Conservation (phyloP, 2,329 filamentous ascomycete genomes). For the Akanthomyces dipterigenus region DNA sequence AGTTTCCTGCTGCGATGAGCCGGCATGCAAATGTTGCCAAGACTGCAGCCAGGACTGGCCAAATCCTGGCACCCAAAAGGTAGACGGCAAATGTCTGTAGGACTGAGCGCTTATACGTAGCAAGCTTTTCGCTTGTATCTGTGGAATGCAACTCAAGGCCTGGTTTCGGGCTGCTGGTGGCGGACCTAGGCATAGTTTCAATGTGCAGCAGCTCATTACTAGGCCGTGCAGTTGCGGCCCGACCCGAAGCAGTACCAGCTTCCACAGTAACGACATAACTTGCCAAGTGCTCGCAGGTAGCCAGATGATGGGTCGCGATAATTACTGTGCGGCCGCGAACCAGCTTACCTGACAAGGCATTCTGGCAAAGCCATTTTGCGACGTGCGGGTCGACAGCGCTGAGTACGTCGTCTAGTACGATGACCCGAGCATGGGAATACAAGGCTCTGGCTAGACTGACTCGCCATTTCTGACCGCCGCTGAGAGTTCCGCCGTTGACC, state of each 20-base stretch:
- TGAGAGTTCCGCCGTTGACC: slow-evolving; percentile 68
- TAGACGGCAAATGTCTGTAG: background rate
- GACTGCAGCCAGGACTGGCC: background rate
- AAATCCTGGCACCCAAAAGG: background rate
- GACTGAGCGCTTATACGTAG: background rate
- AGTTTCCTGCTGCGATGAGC: slow-evolving; percentile 1
- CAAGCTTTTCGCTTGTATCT: background rate
- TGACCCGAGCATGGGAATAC: slow-evolving; percentile 62
- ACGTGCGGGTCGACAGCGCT: slow-evolving; percentile 63
- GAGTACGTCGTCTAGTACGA: slow-evolving; percentile 70
- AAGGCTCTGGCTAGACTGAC: slow-evolving; percentile 66
- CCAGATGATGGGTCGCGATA: slow-evolving; percentile 13
- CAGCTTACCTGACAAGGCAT: slow-evolving; percentile 9
- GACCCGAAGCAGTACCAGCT: background rate
- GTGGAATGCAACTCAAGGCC: background rate
- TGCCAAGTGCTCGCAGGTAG: background rate
- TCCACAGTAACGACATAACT: slow-evolving; percentile 8
- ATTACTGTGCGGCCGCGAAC: slow-evolving; percentile 13
- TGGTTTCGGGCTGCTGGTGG: background rate
- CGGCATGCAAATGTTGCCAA: slow-evolving; percentile 1
- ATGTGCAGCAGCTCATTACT: background rate
- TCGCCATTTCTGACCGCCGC: slow-evolving; percentile 69
- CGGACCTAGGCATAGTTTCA: background rate
- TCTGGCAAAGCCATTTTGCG: slow-evolving; percentile 11
- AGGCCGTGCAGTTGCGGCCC: background rate